Percentiles rank a stretch among this genome's conserved stretches.
These are phyloP conservation scores for Trametes maxima DNA, from an alignment of 768 basidiomycete genomes.

Conservation along the genomic window DNA sequence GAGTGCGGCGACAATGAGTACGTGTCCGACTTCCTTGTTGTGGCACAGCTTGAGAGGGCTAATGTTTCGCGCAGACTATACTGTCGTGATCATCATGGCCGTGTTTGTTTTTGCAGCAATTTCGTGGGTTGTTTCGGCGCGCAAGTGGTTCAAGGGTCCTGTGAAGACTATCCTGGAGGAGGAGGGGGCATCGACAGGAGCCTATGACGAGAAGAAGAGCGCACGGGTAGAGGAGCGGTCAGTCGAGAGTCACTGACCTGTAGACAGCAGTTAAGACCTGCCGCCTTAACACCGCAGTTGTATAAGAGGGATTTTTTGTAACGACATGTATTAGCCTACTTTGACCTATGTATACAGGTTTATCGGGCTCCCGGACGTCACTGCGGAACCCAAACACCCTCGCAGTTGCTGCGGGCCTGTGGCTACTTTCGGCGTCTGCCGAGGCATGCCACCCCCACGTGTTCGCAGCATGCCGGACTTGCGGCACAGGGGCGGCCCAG, in stretches of 20 bases:
- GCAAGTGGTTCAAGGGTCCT: conserved; percentile 72
- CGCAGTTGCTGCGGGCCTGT: background rate
- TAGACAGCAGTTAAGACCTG: background rate
- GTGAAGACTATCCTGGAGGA: conserved; percentile 44
- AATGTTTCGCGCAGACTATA: conserved; percentile 57
- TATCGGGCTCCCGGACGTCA: background rate
- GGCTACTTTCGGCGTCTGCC: background rate
- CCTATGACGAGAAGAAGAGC: conserved; percentile 18
- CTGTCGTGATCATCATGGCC: conserved; percentile 63
- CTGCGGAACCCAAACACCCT: background rate
- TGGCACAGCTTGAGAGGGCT: too few species aligned
- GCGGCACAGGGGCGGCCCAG: background rate
- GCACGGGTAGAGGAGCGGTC: conserved; percentile 8
- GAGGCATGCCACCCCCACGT: background rate
- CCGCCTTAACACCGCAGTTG: background rate
- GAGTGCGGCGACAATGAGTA: conserved; percentile 56
- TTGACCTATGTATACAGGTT: background rate
- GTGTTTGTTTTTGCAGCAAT: conserved; percentile 66
- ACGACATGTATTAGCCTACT: background rate
- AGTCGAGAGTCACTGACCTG: background rate
- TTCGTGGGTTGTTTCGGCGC: conserved; percentile 69
- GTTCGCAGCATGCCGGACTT: background rate
- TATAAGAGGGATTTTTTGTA: background rate
- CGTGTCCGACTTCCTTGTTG: conserved; percentile 28
- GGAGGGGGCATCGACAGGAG: background rate